Percentiles rank a stretch among this genome's conserved stretches.
Conservation (phyloP, 2,329 filamentous ascomycete species). For the Cladophialophora chaetospira region DNA sequence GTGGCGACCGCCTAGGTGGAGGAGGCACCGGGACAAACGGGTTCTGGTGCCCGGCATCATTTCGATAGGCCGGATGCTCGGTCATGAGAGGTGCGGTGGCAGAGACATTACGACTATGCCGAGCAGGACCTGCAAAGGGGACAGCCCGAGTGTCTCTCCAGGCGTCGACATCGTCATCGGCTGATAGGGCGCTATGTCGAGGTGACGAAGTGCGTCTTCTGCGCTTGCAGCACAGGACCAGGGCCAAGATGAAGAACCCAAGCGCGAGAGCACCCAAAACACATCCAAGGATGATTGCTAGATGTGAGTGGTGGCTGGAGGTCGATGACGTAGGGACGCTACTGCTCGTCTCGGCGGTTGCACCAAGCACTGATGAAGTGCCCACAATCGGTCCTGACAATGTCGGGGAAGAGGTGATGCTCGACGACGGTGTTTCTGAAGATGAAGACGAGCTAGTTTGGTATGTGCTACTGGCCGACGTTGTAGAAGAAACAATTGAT, state of each 20-base stretch:
- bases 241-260: constrained; percentile 25
- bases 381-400: constrained; percentile 8
- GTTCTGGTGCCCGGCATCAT: constrained; percentile 24
- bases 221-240: constrained; percentile 26
- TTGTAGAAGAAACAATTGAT: not conserved
- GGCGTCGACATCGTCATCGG: constrained; percentile 29
- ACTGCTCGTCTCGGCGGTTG: constrained; percentile 17
- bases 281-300: constrained; percentile 31
- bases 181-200: constrained; percentile 28
- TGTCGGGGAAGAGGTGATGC: not conserved
- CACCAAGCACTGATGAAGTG: constrained; percentile 21
- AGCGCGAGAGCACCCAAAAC: constrained; percentile 31
- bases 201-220: constrained; percentile 20
- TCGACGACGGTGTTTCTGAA: constrained; percentile 1
- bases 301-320: constrained; percentile 16
- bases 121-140: not conserved
- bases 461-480: not conserved
- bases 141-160: constrained; percentile 25
- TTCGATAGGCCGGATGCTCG: constrained; percentile 25
- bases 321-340: constrained; percentile 2
- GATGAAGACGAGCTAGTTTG: constrained; percentile 4
- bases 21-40: constrained; percentile 32
- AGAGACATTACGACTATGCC: not conserved
- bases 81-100: constrained; percentile 28
- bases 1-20: constrained; percentile 29